phyloP scores from a whole-genome alignment of 2,329 filamentous ascomycete species.

The Dothistroma pini region DNA sequence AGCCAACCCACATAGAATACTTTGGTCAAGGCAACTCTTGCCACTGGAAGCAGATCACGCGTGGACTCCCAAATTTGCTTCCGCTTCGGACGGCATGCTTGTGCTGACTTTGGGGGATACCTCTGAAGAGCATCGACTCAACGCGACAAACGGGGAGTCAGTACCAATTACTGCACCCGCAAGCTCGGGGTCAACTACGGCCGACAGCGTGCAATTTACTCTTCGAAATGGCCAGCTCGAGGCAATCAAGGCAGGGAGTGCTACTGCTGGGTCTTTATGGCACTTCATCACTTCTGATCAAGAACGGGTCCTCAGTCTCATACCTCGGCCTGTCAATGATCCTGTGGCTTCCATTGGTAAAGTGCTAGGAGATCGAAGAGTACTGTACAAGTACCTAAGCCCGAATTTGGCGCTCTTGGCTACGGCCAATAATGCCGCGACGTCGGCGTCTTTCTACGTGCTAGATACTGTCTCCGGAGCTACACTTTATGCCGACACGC shows the following conservation, averaged over 20 bases:
- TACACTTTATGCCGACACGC: slow-evolving; percentile 66
- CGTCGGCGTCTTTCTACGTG: slow-evolving; percentile 68
- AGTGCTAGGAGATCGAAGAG: slow-evolving; percentile 85
- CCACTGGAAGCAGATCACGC: slow-evolving; percentile 53
- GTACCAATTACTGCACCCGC: slow-evolving; percentile 15
- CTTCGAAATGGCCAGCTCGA: slow-evolving; percentile 28
- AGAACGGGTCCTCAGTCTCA: slow-evolving; percentile 66
- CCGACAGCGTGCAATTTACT: slow-evolving; percentile 25
- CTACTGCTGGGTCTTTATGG: slow-evolving; percentile 52
- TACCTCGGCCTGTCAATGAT: slow-evolving; percentile 69
- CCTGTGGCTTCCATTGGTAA: slow-evolving; percentile 92
- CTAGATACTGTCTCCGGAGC: slow-evolving; percentile 83
- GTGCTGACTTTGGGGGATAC: slow-evolving; percentile 13
- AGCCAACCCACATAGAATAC: slow-evolving; percentile 66
- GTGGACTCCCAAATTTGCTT: slow-evolving; percentile 46
- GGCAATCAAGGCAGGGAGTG: slow-evolving; percentile 20
- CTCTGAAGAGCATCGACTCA: slow-evolving; percentile 53
- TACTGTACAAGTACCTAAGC: slow-evolving; percentile 96
- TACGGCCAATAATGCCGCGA: slow-evolving; percentile 56
- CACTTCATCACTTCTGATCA: slow-evolving; percentile 63
- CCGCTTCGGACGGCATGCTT: slow-evolving; percentile 40
- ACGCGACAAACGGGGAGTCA: slow-evolving; percentile 31
- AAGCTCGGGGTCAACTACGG: slow-evolving; percentile 3
- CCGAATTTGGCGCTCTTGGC: slow-evolving; percentile 78
- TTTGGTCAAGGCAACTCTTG: slow-evolving; percentile 69